phyloP scores from a whole-genome alignment of 1,139 yeast genomes.

The Protomyces arabidopsidicola region DNA sequence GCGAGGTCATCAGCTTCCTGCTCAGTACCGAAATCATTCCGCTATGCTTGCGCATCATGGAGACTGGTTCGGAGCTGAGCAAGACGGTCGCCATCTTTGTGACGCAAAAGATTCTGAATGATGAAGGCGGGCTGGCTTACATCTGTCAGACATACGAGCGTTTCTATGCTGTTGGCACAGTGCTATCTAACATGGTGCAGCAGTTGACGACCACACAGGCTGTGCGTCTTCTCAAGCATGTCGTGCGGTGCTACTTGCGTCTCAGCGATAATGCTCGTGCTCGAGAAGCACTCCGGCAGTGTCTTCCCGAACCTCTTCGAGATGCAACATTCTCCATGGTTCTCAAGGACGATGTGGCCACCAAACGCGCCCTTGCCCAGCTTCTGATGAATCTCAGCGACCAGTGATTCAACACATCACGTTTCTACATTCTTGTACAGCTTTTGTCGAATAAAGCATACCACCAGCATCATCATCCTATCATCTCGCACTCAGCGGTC shows the following conservation, averaged over 20 bases:
- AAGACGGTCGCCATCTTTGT: constrained; percentile 96
- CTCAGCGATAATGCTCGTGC: constrained; percentile 88
- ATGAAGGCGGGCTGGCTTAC: constrained; percentile 84
- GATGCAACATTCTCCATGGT: constrained; percentile 84
- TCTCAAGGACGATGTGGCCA: constrained; percentile 79
- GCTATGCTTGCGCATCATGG: constrained; percentile 88
- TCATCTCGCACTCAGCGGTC: background rate
- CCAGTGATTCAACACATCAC: constrained; percentile 1
- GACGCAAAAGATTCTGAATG: constrained; percentile 83
- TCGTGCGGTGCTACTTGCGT: constrained; percentile 87
- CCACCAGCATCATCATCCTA: background rate
- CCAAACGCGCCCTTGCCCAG: constrained; percentile 82
- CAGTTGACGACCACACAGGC: constrained; percentile 68
- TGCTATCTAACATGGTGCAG: constrained; percentile 80
- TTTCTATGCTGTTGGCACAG: constrained; percentile 89
- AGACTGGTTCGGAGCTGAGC: constrained; percentile 85
- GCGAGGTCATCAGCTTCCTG: constrained; percentile 86
- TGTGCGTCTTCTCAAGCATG: constrained; percentile 83
- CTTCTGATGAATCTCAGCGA: constrained; percentile 63
- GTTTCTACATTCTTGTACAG: background rate
- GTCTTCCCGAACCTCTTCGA: constrained; percentile 78
- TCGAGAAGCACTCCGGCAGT: constrained; percentile 74
- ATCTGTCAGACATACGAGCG: constrained; percentile 94
- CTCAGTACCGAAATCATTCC: constrained; percentile 94
- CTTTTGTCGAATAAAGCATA: background rate